Evolutionary conservation across 345 rosid genomes (phyloP).

Genomic region (Syzygium aromaticum): DNA sequence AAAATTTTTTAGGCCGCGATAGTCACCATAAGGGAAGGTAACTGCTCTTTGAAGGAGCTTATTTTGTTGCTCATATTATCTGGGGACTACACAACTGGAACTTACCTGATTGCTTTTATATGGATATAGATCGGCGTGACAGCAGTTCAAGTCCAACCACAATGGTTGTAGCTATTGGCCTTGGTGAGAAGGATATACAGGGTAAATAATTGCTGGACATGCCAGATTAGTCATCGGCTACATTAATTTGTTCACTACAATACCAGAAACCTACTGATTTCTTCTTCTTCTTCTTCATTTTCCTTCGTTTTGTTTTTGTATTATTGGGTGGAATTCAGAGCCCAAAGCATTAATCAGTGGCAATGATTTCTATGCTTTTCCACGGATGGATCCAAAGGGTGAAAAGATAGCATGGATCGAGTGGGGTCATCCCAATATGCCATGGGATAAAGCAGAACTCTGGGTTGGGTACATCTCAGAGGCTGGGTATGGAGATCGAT

Average conservation of each 20-base stretch:
- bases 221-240: not conserved
- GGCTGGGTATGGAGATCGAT: slow-evolving; percentile 44
- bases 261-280: not conserved
- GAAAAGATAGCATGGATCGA: slow-evolving; percentile 86
- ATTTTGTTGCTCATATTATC: not conserved
- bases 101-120: not conserved
- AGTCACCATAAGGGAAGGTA: slow-evolving; percentile 86
- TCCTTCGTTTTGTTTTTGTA: not conserved
- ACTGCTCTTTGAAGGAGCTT: not conserved
- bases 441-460: slow-evolving; percentile 91
- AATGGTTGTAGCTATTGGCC: slow-evolving; percentile 39
- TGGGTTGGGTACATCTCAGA: slow-evolving; percentile 91
- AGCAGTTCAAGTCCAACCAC: slow-evolving; percentile 50
- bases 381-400: slow-evolving; percentile 67
- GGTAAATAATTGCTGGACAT: slow-evolving; percentile 23
- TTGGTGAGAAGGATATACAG: slow-evolving; percentile 32
- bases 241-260: not conserved
- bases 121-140: slow-evolving; percentile 54
- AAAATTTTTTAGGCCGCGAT: too few species aligned
- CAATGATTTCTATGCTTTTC: slow-evolving; percentile 93
- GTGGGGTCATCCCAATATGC: slow-evolving; percentile 93
- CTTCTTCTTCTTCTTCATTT: not conserved
- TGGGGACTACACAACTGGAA: not conserved
- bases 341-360: slow-evolving; percentile 65
- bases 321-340: slow-evolving; percentile 29